Evolutionary conservation across 2,329 filamentous ascomycete species (phyloP).

Genomic region (Teratosphaeriaceae sp.): DNA sequence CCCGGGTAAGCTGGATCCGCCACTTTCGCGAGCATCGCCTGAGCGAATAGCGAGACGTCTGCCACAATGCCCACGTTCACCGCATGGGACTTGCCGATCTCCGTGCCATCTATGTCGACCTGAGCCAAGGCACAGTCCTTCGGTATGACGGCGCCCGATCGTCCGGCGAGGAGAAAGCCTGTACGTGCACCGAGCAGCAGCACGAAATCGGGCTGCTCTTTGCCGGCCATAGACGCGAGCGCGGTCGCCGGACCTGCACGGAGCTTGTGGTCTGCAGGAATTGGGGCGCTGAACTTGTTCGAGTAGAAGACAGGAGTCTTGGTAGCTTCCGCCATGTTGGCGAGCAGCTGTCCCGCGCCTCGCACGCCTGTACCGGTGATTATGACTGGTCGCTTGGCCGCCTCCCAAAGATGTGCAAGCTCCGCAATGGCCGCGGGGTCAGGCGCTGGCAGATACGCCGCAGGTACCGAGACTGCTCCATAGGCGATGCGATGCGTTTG

Average conservation of each 20-base stretch:
- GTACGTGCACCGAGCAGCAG: constrained; percentile 29
- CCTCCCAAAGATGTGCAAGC: constrained; percentile 26
- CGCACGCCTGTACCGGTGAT: constrained; percentile 37
- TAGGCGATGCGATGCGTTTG: constrained; percentile 32
- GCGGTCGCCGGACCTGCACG: constrained; percentile 30
- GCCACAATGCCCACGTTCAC: constrained; percentile 38
- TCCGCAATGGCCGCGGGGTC: constrained; percentile 31
- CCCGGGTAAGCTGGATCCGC: constrained; percentile 8
- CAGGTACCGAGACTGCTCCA: constrained; percentile 34
- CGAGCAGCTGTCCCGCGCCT: constrained; percentile 21
- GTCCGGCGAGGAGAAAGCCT: constrained; percentile 7
- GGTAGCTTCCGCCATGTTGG: constrained; percentile 29
- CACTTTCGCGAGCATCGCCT: constrained; percentile 11
- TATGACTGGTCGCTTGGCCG: constrained; percentile 34
- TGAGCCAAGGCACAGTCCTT: constrained; percentile 34
- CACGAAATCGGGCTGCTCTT: constrained; percentile 35
- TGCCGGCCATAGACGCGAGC: constrained; percentile 29
- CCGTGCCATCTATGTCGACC: constrained; percentile 37
- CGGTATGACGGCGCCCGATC: constrained; percentile 27
- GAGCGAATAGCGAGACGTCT: constrained; percentile 31
- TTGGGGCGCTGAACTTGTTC: constrained; percentile 29
- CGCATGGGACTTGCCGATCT: constrained; percentile 35
- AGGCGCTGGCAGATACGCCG: constrained; percentile 31
- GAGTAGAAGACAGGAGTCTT: constrained; percentile 37
- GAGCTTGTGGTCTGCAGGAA: constrained; percentile 28